A percentile compares a stretch with the other conserved stretches of the same genome.
These are phyloP conservation scores for Phoma sp. DNA, from an alignment of 2,329 filamentous ascomycete species.

Conservation along the genomic window DNA sequence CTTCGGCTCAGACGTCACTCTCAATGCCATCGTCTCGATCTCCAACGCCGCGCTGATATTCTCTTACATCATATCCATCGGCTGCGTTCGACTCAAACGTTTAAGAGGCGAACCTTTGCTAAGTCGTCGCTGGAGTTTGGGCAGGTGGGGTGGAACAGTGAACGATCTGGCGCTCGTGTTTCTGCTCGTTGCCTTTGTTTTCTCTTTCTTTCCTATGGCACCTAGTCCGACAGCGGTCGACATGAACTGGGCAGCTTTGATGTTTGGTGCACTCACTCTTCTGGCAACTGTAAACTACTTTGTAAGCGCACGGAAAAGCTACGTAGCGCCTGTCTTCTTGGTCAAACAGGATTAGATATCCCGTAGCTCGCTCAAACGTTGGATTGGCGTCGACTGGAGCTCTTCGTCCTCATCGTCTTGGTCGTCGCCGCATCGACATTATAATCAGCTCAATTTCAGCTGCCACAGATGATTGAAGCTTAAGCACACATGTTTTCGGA, in stretches of 20 bases:
- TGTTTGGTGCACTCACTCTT: constrained; percentile 46
- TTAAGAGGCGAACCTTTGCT: constrained; percentile 30
- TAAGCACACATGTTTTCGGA: not conserved
- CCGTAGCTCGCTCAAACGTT: too few species aligned
- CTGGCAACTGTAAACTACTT: constrained; percentile 24
- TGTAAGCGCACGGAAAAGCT: constrained; percentile 19
- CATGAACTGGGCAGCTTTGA: constrained; percentile 57
- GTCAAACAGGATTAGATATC: constrained; percentile 18
- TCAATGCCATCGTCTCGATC: constrained; percentile 50
- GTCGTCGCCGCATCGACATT: not conserved
- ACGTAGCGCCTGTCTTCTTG: constrained; percentile 20
- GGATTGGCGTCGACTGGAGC: not conserved
- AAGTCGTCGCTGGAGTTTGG: constrained; percentile 46
- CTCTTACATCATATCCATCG: constrained; percentile 42
- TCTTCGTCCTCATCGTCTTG: not conserved
- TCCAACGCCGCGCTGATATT: constrained; percentile 37
- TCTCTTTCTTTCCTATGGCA: constrained; percentile 52
- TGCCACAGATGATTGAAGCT: too few species aligned
- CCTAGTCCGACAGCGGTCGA: constrained; percentile 27
- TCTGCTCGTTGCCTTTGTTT: constrained; percentile 42
- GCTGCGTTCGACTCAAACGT: constrained; percentile 39
- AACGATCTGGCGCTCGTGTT: constrained; percentile 48
- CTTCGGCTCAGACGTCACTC: constrained; percentile 49
- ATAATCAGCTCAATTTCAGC: too few species aligned
- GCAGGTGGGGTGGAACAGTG: constrained; percentile 45